Conservation (phyloP, 176 grass and related monocot genomes). For the Carex cristatella region DNA sequence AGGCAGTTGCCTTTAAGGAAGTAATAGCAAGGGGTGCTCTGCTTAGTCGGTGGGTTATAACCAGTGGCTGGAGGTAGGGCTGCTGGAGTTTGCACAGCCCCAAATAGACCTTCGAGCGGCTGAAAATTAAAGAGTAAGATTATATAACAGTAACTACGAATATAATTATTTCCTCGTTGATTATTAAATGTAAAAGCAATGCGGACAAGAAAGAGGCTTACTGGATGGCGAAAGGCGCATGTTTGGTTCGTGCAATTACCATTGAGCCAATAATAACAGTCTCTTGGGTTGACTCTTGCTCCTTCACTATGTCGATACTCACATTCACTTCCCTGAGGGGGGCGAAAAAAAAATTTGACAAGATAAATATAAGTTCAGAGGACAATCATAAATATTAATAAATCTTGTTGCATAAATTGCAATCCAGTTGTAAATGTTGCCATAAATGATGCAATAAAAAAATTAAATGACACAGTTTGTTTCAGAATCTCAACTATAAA, state of each 20-base stretch:
- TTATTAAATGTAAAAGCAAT: neutral
- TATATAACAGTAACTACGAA: conserved; percentile 21
- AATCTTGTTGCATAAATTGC: conserved; percentile 1
- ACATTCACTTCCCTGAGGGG: conserved; percentile 69
- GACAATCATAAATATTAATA: neutral
- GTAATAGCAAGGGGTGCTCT: conserved; percentile 89
- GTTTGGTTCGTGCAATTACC: conserved; percentile 83
- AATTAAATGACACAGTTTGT: neutral
- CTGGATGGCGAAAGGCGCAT: conserved; percentile 88
- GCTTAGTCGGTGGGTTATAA: conserved; percentile 43
- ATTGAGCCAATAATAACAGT: conserved; percentile 93
- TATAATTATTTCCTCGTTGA: neutral
- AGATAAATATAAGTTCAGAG: neutral
- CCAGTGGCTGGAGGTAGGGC: conserved; percentile 24
- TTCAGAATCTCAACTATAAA: neutral
- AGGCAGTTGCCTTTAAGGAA: conserved; percentile 90
- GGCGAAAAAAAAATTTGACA: neutral
- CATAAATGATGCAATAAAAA: neutral
- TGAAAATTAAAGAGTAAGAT: conserved; percentile 37
- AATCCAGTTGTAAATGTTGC: neutral
- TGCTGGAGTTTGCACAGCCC: conserved; percentile 33
- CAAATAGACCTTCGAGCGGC: conserved; percentile 77
- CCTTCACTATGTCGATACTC: conserved; percentile 91
- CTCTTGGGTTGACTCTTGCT: conserved; percentile 86
- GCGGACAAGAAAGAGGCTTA: conserved; percentile 21